phyloP scores from a whole-genome alignment of 768 basidiomycete species.

The Lentinula detonsa region DNA sequence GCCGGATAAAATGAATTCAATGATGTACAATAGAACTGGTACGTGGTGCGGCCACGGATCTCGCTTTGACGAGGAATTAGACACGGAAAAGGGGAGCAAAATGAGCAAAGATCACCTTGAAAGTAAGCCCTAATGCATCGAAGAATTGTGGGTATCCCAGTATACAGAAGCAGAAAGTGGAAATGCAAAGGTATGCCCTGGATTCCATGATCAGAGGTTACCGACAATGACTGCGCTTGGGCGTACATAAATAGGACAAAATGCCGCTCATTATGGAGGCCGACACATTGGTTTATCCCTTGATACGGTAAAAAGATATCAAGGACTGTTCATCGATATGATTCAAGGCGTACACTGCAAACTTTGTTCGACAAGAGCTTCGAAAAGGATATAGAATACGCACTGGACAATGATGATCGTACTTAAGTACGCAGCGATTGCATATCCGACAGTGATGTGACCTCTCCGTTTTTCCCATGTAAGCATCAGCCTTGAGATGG shows the following conservation, averaged over 20 bases:
- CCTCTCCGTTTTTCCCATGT: slow-evolving; percentile 44
- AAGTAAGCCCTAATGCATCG: slow-evolving; percentile 50
- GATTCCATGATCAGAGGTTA: neutral
- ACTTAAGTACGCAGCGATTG: slow-evolving; percentile 84
- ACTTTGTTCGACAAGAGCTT: neutral
- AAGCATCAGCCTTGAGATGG: neutral
- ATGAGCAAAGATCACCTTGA: slow-evolving; percentile 27
- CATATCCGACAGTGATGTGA: slow-evolving; percentile 93
- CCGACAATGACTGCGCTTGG: neutral
- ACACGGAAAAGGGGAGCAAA: neutral
- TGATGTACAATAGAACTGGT: slow-evolving; percentile 64
- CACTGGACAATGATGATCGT: slow-evolving; percentile 89
- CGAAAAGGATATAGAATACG: slow-evolving; percentile 25
- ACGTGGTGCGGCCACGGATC: slow-evolving; percentile 52
- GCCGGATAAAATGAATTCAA: slow-evolving; percentile 68
- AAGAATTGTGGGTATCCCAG: slow-evolving; percentile 62
- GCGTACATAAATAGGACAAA: slow-evolving; percentile 91
- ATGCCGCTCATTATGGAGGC: slow-evolving; percentile 91
- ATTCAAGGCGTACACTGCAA: slow-evolving; percentile 33
- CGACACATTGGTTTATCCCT: slow-evolving; percentile 99
- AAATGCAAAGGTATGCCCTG: slow-evolving; percentile 77
- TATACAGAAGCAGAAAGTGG: slow-evolving; percentile 52
- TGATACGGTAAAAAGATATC: neutral
- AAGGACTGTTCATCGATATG: neutral
- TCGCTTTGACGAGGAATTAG: slow-evolving; percentile 10